Conservation (phyloP, 2,329 filamentous ascomycete species). For the Pseudogymnoascus sp. region DNA sequence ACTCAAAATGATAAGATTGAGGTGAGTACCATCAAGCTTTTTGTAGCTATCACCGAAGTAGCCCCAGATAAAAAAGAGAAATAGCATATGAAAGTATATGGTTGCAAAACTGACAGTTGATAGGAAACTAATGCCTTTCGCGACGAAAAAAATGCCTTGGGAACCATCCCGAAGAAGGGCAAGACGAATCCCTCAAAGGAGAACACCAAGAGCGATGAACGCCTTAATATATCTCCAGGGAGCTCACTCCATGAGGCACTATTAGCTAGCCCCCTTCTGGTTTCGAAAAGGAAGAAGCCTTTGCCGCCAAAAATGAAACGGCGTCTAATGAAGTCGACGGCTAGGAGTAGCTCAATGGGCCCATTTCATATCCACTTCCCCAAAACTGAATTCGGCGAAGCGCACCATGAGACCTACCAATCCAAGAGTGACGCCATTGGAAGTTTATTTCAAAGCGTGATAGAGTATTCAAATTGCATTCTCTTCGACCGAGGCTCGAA, state of each 20-base stretch:
- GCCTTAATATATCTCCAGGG: neutral
- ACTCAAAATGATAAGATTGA: neutral
- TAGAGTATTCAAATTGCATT: constrained; percentile 16
- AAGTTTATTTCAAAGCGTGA: constrained; percentile 14
- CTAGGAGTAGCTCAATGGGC: neutral
- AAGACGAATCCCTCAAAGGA: neutral
- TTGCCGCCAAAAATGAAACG: neutral
- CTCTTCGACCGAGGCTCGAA: constrained; percentile 13
- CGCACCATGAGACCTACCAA: constrained; percentile 11
- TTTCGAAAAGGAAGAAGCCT: neutral
- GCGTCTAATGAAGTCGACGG: neutral
- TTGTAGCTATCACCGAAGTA: neutral
- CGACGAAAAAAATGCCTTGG: neutral
- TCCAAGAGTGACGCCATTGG: constrained; percentile 15
- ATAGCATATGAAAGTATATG: neutral
- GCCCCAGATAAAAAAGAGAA: neutral
- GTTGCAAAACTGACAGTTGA: neutral
- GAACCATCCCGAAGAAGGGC: neutral
- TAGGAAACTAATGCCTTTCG: neutral
- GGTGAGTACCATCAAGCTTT: neutral
- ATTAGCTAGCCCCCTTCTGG: neutral
- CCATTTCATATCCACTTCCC: constrained; percentile 16
- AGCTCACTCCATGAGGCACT: neutral
- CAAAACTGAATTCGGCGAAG: constrained; percentile 7
- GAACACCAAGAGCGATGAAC: neutral